Conservation (phyloP, 805 yeast genomes). For the Teunomyces barrocoloradensis region DNA sequence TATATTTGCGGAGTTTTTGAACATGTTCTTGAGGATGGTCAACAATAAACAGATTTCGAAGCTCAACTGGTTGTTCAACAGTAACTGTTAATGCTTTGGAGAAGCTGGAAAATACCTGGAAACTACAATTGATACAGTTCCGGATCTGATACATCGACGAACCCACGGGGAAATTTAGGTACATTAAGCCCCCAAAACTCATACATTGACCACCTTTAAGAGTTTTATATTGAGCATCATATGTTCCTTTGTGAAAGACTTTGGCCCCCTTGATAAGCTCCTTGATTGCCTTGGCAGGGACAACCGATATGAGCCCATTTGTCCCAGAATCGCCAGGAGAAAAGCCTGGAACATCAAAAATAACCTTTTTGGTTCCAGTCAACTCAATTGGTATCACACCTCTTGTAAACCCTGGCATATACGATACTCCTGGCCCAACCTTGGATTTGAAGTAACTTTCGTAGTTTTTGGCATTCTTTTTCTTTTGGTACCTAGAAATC, state of each 20-base stretch:
- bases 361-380: constrained; percentile 24
- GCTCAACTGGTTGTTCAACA: constrained; percentile 24
- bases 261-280: constrained; percentile 27
- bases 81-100: constrained; percentile 27
- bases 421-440: constrained; percentile 47
- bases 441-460: constrained; percentile 20
- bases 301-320: constrained; percentile 27
- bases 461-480: constrained; percentile 7
- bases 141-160: constrained; percentile 46
- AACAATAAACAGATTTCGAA: constrained; percentile 16
- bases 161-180: constrained; percentile 51
- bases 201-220: constrained; percentile 45
- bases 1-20: constrained; percentile 33
- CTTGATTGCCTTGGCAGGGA: constrained; percentile 22
- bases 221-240: constrained; percentile 31
- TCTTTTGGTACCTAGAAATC: constrained; percentile 5
- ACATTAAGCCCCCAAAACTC: constrained; percentile 62
- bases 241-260: constrained; percentile 28
- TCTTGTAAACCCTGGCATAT: constrained; percentile 73
- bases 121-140: constrained; percentile 42
- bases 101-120: constrained; percentile 30
- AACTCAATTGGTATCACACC: constrained; percentile 35
- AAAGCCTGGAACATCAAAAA: constrained; percentile 52
- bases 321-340: constrained; percentile 2
- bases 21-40: constrained; percentile 20